A percentile compares a stretch with the other conserved stretches of the same genome.
Evolutionary conservation across 345 rosid genomes (phyloP).

Genomic region (Citrus trifoliata): DNA sequence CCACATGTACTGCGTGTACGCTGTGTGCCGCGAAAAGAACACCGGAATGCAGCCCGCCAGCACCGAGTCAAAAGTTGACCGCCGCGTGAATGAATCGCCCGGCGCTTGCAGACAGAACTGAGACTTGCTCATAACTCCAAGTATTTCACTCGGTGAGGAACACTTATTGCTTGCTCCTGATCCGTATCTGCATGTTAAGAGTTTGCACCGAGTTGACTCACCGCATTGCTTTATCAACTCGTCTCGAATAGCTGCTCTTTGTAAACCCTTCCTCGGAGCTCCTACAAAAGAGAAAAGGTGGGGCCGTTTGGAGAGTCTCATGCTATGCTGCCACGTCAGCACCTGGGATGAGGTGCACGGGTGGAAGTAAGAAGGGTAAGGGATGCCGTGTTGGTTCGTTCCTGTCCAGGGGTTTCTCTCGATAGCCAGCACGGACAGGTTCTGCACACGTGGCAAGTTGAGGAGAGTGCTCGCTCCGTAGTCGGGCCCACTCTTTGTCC

Average conservation of each 20-base stretch:
- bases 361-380: conserved; percentile 63
- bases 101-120: conserved; percentile 57
- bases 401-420: conserved; percentile 53
- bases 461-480: conserved; percentile 54
- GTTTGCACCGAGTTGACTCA: conserved; percentile 36
- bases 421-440: conserved; percentile 57
- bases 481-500: conserved; percentile 31
- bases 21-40: conserved; percentile 60
- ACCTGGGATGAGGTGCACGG: conserved; percentile 37
- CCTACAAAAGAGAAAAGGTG: conserved; percentile 57
- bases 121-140: conserved; percentile 37
- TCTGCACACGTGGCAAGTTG: conserved; percentile 34
- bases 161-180: conserved; percentile 21
- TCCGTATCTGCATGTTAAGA: conserved; percentile 24
- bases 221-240: conserved; percentile 51
- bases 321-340: conserved; percentile 36
- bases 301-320: conserved; percentile 28
- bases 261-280: conserved; percentile 38
- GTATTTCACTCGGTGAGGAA: conserved; percentile 28
- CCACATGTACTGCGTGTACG: conserved; percentile 57
- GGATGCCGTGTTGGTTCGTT: conserved; percentile 45
- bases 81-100: conserved; percentile 57
- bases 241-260: conserved; percentile 44
- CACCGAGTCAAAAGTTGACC: conserved; percentile 53
- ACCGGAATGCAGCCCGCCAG: conserved; percentile 60